Base-by-base conservation (phyloP, 2,329 filamentous ascomycete genomes). In the Ophiocordyceps robertsii region DNA sequence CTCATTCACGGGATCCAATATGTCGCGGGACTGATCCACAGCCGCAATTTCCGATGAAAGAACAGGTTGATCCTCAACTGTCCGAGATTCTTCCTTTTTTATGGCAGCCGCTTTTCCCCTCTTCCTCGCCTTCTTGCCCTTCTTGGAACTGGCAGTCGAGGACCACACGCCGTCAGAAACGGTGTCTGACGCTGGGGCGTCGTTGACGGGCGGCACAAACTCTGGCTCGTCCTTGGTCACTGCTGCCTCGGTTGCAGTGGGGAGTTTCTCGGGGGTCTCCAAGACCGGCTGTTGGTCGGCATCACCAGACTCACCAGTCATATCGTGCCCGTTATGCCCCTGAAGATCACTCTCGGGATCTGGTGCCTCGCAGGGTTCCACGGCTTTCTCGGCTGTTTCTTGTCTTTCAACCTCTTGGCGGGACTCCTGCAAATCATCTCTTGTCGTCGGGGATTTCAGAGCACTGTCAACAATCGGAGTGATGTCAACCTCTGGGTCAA, bases 321-420 rank as follows among this genome's bases (percentile, higher is more conserved):
- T 27, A 2, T 6, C 7, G 24, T 27, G 24, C 9, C 24, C 24
- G 2, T 27, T 6, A 27, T 27, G 24, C 3, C 24, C 24, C 9
- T 27, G 24, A 32, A 32, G 8, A 12, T n/a, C 13, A 16, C n/a
- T 11, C 31, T 33, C 31, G 6, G 31, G 31, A 16, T 3, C 31
- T 33, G 12, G 13, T 12, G 31, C 31, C 31, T 33, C n/a, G 31
- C 31, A 2, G 31, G 12, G 33, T 36, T 8, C 16, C 14, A 14
- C 14, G n/a, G 33, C 33, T 17, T 37, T 35, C 42, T 44, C 31
- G 45, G 50, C 36, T 43, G 54, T 37, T 43, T 49, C 47, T 46
- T 50, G 36, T 48, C 49, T 44, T 51, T 43, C 48, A 46, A 46
- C 50, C 32, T 48, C 50, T 44, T 51, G 49, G 32, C 42, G 39